phyloP scores from a whole-genome alignment of 108 stramenopile genomes.

The Craspedostauros australis region DNA sequence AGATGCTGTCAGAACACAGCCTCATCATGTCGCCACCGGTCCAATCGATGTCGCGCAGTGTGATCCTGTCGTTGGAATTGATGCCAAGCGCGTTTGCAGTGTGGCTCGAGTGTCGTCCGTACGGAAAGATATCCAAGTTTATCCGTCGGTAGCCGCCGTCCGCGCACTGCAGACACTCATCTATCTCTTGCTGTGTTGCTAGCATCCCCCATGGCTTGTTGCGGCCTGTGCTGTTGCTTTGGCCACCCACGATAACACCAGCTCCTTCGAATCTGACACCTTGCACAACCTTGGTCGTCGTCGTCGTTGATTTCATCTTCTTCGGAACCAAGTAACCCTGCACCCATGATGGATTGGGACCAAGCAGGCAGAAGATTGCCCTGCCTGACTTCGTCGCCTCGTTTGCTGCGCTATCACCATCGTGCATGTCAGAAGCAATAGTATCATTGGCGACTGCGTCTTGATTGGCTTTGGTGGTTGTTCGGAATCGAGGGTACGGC shows the following conservation, averaged over 20 bases:
- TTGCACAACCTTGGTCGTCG: too few species aligned
- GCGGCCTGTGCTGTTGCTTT: background rate
- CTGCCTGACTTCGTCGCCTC: too few species aligned
- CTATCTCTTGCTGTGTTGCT: constrained; percentile 50
- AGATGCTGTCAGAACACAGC: constrained; percentile 11
- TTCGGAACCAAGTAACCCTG: constrained; percentile 64
- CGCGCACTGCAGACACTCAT: constrained; percentile 64
- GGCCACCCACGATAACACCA: background rate
- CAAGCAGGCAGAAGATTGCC: constrained; percentile 63
- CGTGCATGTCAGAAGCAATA: too few species aligned
- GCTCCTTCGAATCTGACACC: background rate
- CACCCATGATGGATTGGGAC: constrained; percentile 56
- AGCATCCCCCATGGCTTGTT: constrained; percentile 59
- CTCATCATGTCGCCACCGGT: constrained; percentile 81
- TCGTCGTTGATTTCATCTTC: constrained; percentile 1
- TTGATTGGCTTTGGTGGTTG: too few species aligned
- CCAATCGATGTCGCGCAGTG: constrained; percentile 35
- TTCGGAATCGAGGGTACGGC: too few species aligned
- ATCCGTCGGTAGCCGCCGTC: constrained; percentile 74
- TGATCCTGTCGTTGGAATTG: constrained; percentile 3
- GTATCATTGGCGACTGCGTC: too few species aligned
- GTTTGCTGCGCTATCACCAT: too few species aligned
- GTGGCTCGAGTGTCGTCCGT: background rate
- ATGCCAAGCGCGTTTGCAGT: background rate
- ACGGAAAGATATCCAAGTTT: constrained; percentile 37